Evolutionary conservation across 257 asterid genomes (phyloP), one percentile per base, ranked within the genome.

Genomic region (Scutellaria minor): DNA sequence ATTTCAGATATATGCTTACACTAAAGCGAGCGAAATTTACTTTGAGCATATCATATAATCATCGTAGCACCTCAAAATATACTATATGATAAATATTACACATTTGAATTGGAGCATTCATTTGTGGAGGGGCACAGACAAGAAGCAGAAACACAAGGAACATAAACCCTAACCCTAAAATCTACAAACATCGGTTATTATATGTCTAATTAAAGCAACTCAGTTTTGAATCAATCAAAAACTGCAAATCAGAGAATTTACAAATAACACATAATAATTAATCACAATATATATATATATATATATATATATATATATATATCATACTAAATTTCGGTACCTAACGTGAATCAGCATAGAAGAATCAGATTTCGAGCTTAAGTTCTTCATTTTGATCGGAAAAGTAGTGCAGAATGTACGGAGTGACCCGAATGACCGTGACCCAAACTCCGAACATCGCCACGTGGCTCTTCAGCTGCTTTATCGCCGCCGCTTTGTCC

Each of bases 381-480:
- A 93, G 88, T 58, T 84, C 93, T 37, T 93, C 96, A 4, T 65
- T 82, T 15, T 72, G 84, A 41, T 83, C 92, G 67, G 95, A 90
- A 69, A 93, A 81, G 87, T 85, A 93, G 84, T 89, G 89, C 65
- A 90, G 93, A 68, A 90, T 8, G 79, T 87, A 93, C 20, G 96
- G 99, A 5, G 97, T 45, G 77, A 78, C 83, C 61, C 98, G 96
- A 82, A 91, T 81, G 9, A 80, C 89, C 6, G 81, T 90, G 35
- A 89, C 97, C 96, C 99, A 94, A 47, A 79, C 87, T 40, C 97
- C 97, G 79, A 89, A 94, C 85, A 84, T 79, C 13, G 80, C 79
- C 8, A 77, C 97, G 78, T 94, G 98, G 71, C 75, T 73, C 87
- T 83, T 91, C 68, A 94, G 88, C 97, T 91, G 92, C 97, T 89